phyloP scores from a whole-genome alignment of 1,139 yeast species.

The Candida tetrigidarum region DNA sequence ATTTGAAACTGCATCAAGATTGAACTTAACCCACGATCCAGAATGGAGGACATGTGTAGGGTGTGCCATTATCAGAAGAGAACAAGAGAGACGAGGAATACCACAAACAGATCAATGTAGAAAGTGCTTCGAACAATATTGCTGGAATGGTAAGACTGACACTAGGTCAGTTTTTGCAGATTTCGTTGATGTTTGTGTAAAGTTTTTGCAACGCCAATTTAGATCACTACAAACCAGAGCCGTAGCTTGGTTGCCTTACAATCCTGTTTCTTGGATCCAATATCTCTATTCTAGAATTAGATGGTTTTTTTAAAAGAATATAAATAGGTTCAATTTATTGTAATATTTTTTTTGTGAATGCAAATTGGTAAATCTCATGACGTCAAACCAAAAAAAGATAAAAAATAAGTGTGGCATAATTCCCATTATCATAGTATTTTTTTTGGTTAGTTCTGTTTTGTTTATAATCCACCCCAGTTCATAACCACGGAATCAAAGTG shows the following conservation, averaged over 20 bases:
- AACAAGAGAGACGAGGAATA: conserved; percentile 70
- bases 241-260: conserved; percentile 1
- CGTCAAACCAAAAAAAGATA: no score
- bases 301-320: not conserved
- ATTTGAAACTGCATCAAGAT: conserved; percentile 73
- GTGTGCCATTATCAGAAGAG: conserved; percentile 86
- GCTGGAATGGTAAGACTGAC: conserved; percentile 71
- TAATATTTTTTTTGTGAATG: no score
- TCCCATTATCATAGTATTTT: no score
- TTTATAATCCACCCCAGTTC: no score
- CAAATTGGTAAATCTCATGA: no score
- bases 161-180: not conserved
- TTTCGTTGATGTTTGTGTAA: conserved; percentile 1
- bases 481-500: not conserved
- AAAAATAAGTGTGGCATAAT: no score
- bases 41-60: conserved; percentile 83
- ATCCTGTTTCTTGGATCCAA: not conserved
- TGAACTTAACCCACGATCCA: conserved; percentile 70
- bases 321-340: no score
- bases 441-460: no score
- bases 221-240: not conserved
- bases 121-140: conserved; percentile 70
- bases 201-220: not conserved
- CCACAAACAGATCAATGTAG: conserved; percentile 73
- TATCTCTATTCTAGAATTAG: conserved; percentile 2